Conservation (phyloP, 257 asterid genomes). For the Anisodus acutangulus region DNA sequence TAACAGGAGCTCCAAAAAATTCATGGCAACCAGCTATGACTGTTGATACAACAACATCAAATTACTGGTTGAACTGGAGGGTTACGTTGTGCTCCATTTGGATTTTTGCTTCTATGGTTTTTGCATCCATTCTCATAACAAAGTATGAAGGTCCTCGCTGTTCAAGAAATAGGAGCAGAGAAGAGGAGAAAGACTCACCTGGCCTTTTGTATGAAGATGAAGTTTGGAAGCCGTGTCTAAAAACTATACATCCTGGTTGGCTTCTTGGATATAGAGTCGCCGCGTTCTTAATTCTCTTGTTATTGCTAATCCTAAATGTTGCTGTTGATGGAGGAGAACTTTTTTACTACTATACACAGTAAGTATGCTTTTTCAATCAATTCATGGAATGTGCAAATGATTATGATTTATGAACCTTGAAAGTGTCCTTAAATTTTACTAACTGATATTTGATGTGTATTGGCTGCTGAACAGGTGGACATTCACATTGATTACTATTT, state of each 20-base stretch:
- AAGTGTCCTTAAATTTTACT: not conserved
- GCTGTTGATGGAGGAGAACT: conserved; percentile 74
- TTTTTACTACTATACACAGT: conserved; percentile 91
- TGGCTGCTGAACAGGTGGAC: conserved; percentile 72
- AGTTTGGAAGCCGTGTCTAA: conserved; percentile 85
- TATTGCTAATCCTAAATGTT: conserved; percentile 71
- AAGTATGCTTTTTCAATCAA: conserved; percentile 38
- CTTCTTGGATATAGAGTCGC: conserved; percentile 68
- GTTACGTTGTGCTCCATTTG: conserved; percentile 71
- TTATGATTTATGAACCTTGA: not conserved
- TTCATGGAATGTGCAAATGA: not conserved
- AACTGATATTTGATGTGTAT: not conserved
- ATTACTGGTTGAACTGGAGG: conserved; percentile 96
- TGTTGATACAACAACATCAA: conserved; percentile 67
- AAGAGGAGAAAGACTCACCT: conserved; percentile 41
- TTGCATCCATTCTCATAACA: conserved; percentile 71
- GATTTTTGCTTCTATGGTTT: conserved; percentile 64
- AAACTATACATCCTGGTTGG: conserved; percentile 82
- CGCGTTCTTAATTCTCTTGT: conserved; percentile 71
- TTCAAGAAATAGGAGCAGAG: conserved; percentile 37
- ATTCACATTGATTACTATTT: conserved; percentile 71
- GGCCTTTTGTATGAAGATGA: conserved; percentile 54
- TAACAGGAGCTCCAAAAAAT: conserved; percentile 70
- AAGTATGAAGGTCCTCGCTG: conserved; percentile 61
- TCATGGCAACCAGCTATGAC: conserved; percentile 91